Base-by-base conservation (phyloP, 176 grass and related monocot species). In the Oryza longistaminata region DNA sequence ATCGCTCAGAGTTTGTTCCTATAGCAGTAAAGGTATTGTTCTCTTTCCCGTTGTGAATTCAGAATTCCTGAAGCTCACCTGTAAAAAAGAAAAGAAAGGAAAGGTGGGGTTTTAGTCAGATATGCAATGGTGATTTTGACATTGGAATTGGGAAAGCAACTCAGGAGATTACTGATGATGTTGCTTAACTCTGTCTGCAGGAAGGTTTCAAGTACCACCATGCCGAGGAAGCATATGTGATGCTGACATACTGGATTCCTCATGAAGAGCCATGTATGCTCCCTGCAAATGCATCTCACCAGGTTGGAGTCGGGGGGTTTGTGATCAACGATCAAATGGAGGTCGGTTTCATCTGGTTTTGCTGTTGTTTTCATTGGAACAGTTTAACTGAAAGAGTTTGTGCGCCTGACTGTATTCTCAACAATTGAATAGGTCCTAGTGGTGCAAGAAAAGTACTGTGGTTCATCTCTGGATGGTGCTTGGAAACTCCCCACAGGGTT, bases 401-500 rank as follows among this genome's bases (percentile, higher is more conserved):
- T 61, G 12, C 24, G 6, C 17, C 31, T 88, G 68, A 68, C 35
- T 22, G 21, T 60, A 16, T 84, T 80, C 39, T 53, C 45, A 43
- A 85, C 55, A 77, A 77, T 2, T n/a, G 3, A 31, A 62, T 40
- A 99, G 96, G 93, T 99, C 7, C 89, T 99, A 14, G 96, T 99
- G 43, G 91, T 99, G 66, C 89, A 96, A 86, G 96, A 99, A 70
- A 99, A 94, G 35, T 94, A 94, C 12, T 75, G 79, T 53, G 68
- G 84, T 44, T 91, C 86, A 9, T 58, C 83, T 33, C 29, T 83
- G 17, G 78, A 70, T 35, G 88, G 78, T 34, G 74, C 77, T 35
- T 99, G 96, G 96, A 99, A 99, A 71, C 78, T 99, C 42, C 96
- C 96, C 74, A 99, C 96, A 3, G 93, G 96, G 5, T 99, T 99